Percentiles rank a stretch among this genome's conserved stretches.
phyloP scores from a whole-genome alignment of 2,329 filamentous ascomycete species.

The Byssochlamys sp. region DNA sequence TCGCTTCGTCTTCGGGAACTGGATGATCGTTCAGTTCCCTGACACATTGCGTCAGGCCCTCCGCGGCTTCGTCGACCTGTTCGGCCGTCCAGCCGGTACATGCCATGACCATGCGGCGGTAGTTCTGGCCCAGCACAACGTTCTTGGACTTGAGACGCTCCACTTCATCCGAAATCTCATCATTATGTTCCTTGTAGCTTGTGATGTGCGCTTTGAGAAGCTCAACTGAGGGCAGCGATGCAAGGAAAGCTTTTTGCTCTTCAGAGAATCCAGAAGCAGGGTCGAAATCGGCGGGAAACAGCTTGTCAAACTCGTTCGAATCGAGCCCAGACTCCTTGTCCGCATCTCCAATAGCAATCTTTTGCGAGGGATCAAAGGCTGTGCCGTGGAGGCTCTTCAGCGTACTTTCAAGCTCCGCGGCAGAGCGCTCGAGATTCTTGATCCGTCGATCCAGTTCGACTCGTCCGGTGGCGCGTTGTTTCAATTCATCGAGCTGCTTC shows the following conservation, averaged over 20 bases:
- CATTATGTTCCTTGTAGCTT: conserved; percentile 61
- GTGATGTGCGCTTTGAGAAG: conserved; percentile 59
- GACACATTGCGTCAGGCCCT: conserved; percentile 71
- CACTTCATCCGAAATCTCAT: conserved; percentile 57
- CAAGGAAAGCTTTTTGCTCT: conserved; percentile 34
- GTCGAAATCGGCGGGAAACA: conserved; percentile 32
- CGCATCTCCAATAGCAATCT: conserved; percentile 40
- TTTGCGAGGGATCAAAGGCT: conserved; percentile 36
- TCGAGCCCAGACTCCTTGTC: conserved; percentile 34
- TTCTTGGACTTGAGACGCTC: conserved; percentile 66
- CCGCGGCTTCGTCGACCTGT: conserved; percentile 70
- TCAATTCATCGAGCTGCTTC: conserved; percentile 61
- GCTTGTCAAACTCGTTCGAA: conserved; percentile 21
- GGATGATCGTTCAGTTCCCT: conserved; percentile 61
- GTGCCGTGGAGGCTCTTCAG: conserved; percentile 41
- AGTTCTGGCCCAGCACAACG: conserved; percentile 75
- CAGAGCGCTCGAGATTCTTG: conserved; percentile 64
- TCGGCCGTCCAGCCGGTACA: conserved; percentile 72
- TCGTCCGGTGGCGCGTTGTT: conserved; percentile 54
- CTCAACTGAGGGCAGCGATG: conserved; percentile 49
- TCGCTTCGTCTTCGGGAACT: conserved; percentile 34
- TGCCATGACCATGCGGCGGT: conserved; percentile 75
- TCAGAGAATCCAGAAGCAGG: conserved; percentile 33
- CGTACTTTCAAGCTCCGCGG: conserved; percentile 57
- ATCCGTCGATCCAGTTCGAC: conserved; percentile 61